Conservation (phyloP, 352 stramenopile genomes). For the Phytophthora tubulina region DNA sequence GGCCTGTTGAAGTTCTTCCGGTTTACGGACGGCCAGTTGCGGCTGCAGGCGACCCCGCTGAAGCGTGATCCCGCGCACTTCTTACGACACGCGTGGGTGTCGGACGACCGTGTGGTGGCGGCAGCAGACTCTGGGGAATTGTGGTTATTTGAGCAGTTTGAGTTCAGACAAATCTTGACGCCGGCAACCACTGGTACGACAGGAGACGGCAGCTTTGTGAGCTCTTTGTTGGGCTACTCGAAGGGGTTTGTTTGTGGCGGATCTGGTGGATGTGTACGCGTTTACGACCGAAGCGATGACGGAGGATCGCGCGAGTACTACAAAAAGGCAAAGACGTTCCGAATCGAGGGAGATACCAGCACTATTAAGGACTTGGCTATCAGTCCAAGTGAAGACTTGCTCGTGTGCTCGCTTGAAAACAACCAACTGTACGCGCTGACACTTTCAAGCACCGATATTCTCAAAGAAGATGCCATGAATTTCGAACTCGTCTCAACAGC, state of each 20-base stretch:
- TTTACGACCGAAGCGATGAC: constrained; percentile 91
- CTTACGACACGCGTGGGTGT: constrained; percentile 92
- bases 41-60: constrained; percentile 70
- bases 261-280: constrained; percentile 75
- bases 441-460: constrained; percentile 91
- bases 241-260: constrained; percentile 91
- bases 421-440: constrained; percentile 93
- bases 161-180: constrained; percentile 90
- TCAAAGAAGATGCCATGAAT: constrained; percentile 95
- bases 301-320: constrained; percentile 83
- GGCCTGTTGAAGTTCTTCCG: constrained; percentile 92
- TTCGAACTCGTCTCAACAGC: constrained; percentile 92
- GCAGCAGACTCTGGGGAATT: constrained; percentile 91
- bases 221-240: constrained; percentile 87
- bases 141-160: constrained; percentile 94
- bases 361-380: constrained; percentile 88
- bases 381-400: constrained; percentile 90
- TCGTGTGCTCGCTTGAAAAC: constrained; percentile 90
- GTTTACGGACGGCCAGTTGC: constrained; percentile 85
- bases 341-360: constrained; percentile 83
- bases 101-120: constrained; percentile 91
- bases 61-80: constrained; percentile 90
- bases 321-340: constrained; percentile 91
- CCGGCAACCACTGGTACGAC: constrained; percentile 43
- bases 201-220: constrained; percentile 86